Evolutionary conservation across 2,329 filamentous ascomycete species (phyloP).

Genomic region (Penicillium sp.): DNA sequence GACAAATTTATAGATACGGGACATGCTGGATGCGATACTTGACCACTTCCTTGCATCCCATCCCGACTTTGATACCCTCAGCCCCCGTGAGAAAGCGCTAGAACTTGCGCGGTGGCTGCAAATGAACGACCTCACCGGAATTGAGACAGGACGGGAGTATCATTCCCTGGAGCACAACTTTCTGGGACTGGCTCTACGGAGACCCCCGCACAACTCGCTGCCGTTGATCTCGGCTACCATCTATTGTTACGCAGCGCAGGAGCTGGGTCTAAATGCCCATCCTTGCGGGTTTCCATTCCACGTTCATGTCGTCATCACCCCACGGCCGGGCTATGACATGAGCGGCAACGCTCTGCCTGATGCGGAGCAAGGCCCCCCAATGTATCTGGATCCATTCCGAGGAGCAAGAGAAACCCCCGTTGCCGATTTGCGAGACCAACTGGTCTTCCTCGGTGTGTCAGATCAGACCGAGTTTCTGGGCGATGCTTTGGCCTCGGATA

Average conservation of each 20-base stretch:
- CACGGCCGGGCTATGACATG: constrained; percentile 59
- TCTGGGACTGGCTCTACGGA: constrained; percentile 75
- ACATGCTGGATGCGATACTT: constrained; percentile 65
- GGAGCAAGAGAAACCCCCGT: constrained; percentile 65
- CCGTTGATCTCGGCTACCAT: constrained; percentile 85
- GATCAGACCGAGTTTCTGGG: constrained; percentile 56
- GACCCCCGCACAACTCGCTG: constrained; percentile 71
- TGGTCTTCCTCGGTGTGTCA: constrained; percentile 54
- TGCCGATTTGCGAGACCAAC: constrained; percentile 56
- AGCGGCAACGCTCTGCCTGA: constrained; percentile 46
- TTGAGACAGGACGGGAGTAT: constrained; percentile 67
- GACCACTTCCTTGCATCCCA: constrained; percentile 54
- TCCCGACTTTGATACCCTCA: constrained; percentile 55
- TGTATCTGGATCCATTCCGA: constrained; percentile 83
- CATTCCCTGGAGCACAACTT: constrained; percentile 83
- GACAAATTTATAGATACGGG: constrained; percentile 53
- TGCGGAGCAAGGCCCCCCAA: constrained; percentile 47
- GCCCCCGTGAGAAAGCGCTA: constrained; percentile 66
- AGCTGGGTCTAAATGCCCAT: constrained; percentile 71
- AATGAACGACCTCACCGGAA: constrained; percentile 65
- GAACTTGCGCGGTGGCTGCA: constrained; percentile 69
- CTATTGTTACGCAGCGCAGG: constrained; percentile 74
- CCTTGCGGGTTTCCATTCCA: constrained; percentile 83
- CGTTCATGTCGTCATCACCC: constrained; percentile 74
- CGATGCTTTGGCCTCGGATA: constrained; percentile 62